phyloP scores from a whole-genome alignment of 345 rosid genomes.

The Pistacia integerrima region DNA sequence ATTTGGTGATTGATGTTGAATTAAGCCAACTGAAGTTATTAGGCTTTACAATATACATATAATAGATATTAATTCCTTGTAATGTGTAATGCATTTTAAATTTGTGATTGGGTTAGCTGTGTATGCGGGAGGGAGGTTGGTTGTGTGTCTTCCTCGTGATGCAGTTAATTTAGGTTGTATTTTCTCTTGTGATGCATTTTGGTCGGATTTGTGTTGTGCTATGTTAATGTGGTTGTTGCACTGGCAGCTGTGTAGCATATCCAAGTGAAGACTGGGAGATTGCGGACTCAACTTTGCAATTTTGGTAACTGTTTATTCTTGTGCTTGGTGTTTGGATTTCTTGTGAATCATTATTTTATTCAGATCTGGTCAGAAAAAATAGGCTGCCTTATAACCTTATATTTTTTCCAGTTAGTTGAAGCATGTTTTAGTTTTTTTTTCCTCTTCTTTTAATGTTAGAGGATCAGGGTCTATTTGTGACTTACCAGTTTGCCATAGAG shows the following conservation, averaged over 20 bases:
- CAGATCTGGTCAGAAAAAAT: neutral
- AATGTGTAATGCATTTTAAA: neutral
- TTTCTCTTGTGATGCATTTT: neutral
- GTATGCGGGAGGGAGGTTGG: neutral
- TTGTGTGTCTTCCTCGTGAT: neutral
- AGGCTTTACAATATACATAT: neutral
- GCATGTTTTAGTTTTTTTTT: neutral
- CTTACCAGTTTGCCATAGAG: neutral
- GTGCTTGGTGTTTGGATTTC: conserved; percentile 13
- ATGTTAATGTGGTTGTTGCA: conserved; percentile 24
- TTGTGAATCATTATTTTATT: neutral
- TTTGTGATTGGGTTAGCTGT: neutral
- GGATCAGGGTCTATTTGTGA: neutral
- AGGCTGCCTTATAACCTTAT: neutral
- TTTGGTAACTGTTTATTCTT: conserved; percentile 60
- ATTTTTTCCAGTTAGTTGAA: neutral
- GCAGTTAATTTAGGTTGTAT: neutral
- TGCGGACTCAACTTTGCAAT: conserved; percentile 97
- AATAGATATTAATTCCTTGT: neutral
- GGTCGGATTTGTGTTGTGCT: neutral
- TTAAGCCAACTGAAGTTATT: neutral
- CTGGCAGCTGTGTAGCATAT: conserved; percentile 81
- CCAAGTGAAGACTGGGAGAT: conserved; percentile 97
- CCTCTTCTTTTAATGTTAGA: no score
- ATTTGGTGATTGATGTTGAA: neutral